Evolutionary conservation across 2,329 filamentous ascomycete genomes (phyloP).

Genomic region (Epichloe baconii): DNA sequence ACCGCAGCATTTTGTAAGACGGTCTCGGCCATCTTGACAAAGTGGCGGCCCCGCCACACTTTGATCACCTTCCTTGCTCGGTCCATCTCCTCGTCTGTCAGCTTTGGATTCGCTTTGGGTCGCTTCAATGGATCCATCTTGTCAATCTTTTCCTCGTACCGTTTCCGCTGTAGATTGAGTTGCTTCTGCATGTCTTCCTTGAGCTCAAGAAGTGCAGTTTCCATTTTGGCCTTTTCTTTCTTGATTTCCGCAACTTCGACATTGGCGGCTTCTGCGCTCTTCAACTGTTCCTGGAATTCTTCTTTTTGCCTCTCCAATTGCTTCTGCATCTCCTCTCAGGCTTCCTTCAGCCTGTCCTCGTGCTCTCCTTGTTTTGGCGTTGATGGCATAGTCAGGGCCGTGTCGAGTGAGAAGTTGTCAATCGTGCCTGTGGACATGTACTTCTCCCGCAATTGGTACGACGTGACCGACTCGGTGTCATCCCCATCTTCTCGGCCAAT

Average conservation of each 20-base stretch:
- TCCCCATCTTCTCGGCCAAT: conserved; percentile 67
- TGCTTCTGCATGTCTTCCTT: conserved; percentile 86
- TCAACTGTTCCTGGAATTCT: conserved; percentile 66
- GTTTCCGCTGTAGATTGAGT: conserved; percentile 67
- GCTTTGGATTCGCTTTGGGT: conserved; percentile 45
- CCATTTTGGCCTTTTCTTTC: conserved; percentile 74
- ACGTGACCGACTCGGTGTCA: conserved; percentile 78
- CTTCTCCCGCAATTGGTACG: conserved; percentile 81
- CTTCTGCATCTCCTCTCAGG: conserved; percentile 70
- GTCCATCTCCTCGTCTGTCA: conserved; percentile 60
- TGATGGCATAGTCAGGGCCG: conserved; percentile 83
- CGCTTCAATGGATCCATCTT: conserved; percentile 54
- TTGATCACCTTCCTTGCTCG: conserved; percentile 53
- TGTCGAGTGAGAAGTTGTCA: conserved; percentile 94
- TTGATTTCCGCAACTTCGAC: conserved; percentile 74
- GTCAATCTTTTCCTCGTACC: conserved; percentile 74
- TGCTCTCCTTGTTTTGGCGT: conserved; percentile 70
- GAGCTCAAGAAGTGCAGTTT: conserved; percentile 60
- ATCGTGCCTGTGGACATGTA: conserved; percentile 90
- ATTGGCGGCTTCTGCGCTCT: conserved; percentile 58
- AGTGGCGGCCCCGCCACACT: conserved; percentile 74
- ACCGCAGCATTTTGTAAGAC: conserved; percentile 78
- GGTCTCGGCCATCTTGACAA: conserved; percentile 86
- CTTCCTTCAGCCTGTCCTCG: conserved; percentile 60
- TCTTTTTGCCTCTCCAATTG: conserved; percentile 82